phyloP scores from a whole-genome alignment of 352 stramenopile species.

The Phytopythium montanum region DNA sequence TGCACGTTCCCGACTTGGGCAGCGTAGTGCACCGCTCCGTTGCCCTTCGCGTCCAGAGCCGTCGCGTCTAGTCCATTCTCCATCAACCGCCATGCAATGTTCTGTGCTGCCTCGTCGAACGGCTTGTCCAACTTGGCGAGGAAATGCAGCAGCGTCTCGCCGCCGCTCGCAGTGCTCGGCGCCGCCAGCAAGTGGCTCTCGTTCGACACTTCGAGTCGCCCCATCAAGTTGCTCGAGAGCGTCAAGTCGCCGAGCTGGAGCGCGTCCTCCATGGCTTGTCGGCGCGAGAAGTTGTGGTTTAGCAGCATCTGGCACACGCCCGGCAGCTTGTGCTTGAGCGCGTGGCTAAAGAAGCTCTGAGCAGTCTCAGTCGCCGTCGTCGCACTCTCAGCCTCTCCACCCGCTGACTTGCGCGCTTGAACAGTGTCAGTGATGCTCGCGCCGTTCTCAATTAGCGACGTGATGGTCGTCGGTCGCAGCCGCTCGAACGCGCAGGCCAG shows the following conservation, averaged over 20 bases:
- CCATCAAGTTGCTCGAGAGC: constrained; percentile 60
- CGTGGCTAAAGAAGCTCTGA: constrained; percentile 71
- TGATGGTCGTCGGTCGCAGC: constrained; percentile 64
- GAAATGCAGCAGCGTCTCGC: constrained; percentile 57
- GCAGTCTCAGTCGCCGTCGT: constrained; percentile 33
- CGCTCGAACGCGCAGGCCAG: constrained; percentile 49
- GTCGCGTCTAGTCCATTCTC: constrained; percentile 37
- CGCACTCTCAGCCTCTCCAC: constrained; percentile 26
- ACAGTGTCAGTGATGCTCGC: background rate
- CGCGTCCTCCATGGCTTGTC: constrained; percentile 72
- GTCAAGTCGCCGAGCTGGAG: constrained; percentile 62
- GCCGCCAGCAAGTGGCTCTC: constrained; percentile 1
- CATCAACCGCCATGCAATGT: constrained; percentile 62
- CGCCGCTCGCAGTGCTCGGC: constrained; percentile 7
- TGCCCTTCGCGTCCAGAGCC: constrained; percentile 27
- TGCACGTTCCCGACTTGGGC: constrained; percentile 47
- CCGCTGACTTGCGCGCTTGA: background rate
- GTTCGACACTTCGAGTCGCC: constrained; percentile 8
- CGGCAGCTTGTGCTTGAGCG: constrained; percentile 57
- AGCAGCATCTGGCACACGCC: constrained; percentile 77
- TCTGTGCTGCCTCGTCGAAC: constrained; percentile 50
- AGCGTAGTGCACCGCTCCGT: constrained; percentile 55
- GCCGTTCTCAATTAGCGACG: constrained; percentile 60
- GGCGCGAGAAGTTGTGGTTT: constrained; percentile 58
- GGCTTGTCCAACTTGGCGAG: constrained; percentile 50